A percentile compares a stretch with the other conserved stretches of the same genome.
Evolutionary conservation across 148 eudicot genomes (phyloP).

Genomic region (Salicornia ramosissima): DNA sequence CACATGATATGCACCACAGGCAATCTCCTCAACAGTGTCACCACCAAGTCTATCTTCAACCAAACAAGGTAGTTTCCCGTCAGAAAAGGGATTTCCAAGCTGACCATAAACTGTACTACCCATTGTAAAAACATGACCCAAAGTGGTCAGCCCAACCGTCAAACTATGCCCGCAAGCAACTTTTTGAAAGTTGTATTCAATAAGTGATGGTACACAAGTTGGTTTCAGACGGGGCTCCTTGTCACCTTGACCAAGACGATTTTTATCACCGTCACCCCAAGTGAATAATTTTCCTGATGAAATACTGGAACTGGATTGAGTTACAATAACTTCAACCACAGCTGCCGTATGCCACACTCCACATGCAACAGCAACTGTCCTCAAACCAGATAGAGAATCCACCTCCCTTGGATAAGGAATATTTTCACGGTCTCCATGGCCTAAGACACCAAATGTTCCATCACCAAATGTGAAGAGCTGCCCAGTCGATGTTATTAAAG

Average conservation of each 20-base stretch:
- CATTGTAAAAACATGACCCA: constrained; percentile 79
- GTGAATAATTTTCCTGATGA: constrained; percentile 87
- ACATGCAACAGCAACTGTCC: constrained; percentile 84
- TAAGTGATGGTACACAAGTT: constrained; percentile 86
- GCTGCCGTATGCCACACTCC: constrained; percentile 99
- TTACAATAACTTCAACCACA: constrained; percentile 81
- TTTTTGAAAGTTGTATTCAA: constrained; percentile 78
- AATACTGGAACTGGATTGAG: constrained; percentile 61
- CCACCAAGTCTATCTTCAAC: constrained; percentile 63
- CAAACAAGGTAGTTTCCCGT: constrained; percentile 79
- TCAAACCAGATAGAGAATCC: constrained; percentile 77
- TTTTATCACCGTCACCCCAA: constrained; percentile 98
- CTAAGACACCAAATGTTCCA: constrained; percentile 92
- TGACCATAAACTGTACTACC: constrained; percentile 97
- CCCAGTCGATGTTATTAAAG: constrained; percentile 71
- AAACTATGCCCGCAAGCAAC: constrained; percentile 95
- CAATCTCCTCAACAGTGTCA: constrained; percentile 73
- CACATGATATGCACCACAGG: constrained; percentile 92
- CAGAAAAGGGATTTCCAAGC: constrained; percentile 74
- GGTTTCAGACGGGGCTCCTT: constrained; percentile 84
- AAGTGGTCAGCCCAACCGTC: constrained; percentile 78
- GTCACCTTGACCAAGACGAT: constrained; percentile 95
- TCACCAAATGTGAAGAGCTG: constrained; percentile 97
- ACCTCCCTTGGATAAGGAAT: constrained; percentile 77
- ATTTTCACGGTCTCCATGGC: constrained; percentile 82